A percentile compares a stretch with the other conserved stretches of the same genome.
These are phyloP conservation scores for Phytophthora capsici DNA, from an alignment of 352 stramenopile species.

Conservation along the genomic window DNA sequence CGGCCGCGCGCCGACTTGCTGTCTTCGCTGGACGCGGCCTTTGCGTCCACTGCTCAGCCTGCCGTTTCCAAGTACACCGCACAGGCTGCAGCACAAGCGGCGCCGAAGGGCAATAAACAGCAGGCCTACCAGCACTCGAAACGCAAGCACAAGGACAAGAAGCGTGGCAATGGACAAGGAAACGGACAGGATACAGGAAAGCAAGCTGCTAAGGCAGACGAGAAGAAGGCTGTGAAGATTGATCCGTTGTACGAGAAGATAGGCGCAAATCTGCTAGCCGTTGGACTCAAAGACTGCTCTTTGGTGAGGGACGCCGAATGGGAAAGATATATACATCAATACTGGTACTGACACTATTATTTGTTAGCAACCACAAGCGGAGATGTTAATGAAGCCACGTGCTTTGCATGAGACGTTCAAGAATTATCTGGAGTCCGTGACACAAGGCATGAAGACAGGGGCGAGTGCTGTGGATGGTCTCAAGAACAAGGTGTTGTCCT, in stretches of 20 bases:
- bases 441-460: constrained; percentile 18
- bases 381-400: constrained; percentile 32
- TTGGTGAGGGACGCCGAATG: constrained; percentile 42
- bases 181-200: constrained; percentile 9
- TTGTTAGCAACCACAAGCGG: constrained; percentile 36
- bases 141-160: constrained; percentile 55
- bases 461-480: constrained; percentile 53
- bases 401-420: constrained; percentile 43
- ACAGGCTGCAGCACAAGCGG: constrained; percentile 55
- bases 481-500: constrained; percentile 81
- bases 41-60: constrained; percentile 43
- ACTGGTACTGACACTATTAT: constrained; percentile 3
- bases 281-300: constrained; percentile 78
- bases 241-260: constrained; percentile 71
- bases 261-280: constrained; percentile 46
- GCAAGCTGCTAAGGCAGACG: background rate
- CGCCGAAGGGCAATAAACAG: constrained; percentile 43
- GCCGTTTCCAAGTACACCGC: constrained; percentile 73
- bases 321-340: background rate
- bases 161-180: constrained; percentile 5
- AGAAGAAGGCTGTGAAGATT: constrained; percentile 12
- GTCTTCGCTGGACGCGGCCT: constrained; percentile 77
- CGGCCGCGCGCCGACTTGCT: constrained; percentile 73
- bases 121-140: constrained; percentile 79
- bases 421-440: constrained; percentile 51